phyloP scores from a whole-genome alignment of 345 rosid genomes.

The Citropsis articulata region DNA sequence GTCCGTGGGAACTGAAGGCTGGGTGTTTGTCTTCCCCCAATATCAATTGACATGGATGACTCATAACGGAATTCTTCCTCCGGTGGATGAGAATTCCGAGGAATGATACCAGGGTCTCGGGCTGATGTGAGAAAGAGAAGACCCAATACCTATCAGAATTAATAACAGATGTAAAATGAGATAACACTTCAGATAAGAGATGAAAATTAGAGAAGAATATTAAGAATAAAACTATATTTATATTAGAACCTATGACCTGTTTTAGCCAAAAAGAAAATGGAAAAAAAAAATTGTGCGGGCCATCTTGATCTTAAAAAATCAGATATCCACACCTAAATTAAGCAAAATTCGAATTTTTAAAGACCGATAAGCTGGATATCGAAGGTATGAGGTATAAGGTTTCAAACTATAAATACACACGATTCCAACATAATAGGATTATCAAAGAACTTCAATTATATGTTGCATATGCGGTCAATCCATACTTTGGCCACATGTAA shows the following conservation, averaged over 20 bases:
- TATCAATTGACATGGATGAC: constrained; percentile 51
- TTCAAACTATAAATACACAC: neutral
- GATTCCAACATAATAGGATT: neutral
- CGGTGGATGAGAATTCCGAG: constrained; percentile 91
- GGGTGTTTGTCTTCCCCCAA: constrained; percentile 85
- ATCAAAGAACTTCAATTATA: neutral
- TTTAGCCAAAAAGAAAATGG: neutral
- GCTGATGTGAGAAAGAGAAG: constrained; percentile 90
- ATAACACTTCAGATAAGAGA: constrained; percentile 4
- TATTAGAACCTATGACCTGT: neutral
- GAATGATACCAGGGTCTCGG: constrained; percentile 92
- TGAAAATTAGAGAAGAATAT: neutral
- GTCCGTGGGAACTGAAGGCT: constrained; percentile 84
- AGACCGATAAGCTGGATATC: neutral
- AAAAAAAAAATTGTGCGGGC: neutral
- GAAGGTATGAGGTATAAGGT: too few relatives aligned
- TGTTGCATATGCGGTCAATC: neutral
- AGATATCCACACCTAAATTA: neutral
- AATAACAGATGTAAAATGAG: constrained; percentile 21
- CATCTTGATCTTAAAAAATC: neutral
- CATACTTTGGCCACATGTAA: neutral
- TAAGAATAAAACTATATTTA: too few relatives aligned
- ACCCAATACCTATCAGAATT: constrained; percentile 63
- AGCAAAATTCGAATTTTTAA: neutral
- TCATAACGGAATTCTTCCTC: constrained; percentile 80